Evolutionary conservation across 2,329 filamentous ascomycete genomes (phyloP).

Genomic region (Botrytis fabae): DNA sequence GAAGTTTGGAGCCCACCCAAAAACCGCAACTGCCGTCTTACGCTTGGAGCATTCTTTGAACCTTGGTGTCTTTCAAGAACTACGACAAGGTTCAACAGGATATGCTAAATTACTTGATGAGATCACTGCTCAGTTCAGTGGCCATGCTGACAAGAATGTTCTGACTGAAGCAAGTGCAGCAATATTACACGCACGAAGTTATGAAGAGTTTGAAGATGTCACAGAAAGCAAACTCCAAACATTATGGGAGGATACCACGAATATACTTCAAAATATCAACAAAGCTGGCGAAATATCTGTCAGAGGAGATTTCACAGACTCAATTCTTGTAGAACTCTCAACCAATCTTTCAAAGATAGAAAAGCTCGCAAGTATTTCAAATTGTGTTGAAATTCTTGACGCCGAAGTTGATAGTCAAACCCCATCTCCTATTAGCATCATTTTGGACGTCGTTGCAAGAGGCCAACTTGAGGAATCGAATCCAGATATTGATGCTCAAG

Average conservation of each 20-base stretch:
- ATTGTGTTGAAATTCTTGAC: conserved; percentile 76
- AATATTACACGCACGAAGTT: conserved; percentile 80
- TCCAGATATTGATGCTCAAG: conserved; percentile 70
- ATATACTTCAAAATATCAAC: conserved; percentile 63
- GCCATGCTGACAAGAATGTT: conserved; percentile 85
- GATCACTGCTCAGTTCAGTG: conserved; percentile 88
- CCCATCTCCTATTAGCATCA: conserved; percentile 61
- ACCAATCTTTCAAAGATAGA: conserved; percentile 77
- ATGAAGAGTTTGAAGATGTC: conserved; percentile 84
- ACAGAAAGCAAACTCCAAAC: conserved; percentile 77
- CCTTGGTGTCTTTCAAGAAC: conserved; percentile 81
- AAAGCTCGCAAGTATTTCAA: conserved; percentile 76
- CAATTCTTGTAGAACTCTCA: conserved; percentile 67
- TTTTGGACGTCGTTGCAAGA: conserved; percentile 72
- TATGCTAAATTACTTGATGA: conserved; percentile 84
- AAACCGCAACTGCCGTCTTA: conserved; percentile 82
- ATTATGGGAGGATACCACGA: conserved; percentile 82
- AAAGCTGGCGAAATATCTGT: conserved; percentile 69
- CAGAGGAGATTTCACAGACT: conserved; percentile 66
- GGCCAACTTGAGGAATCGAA: conserved; percentile 67
- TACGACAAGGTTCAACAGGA: conserved; percentile 80
- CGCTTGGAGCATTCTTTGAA: conserved; percentile 84
- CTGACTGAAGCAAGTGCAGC: conserved; percentile 80
- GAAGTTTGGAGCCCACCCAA: conserved; percentile 88
- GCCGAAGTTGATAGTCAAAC: conserved; percentile 50